These are phyloP conservation scores for Xerocomellus intermedius DNA, from an alignment of 768 basidiomycete genomes.

Conservation along the genomic window DNA sequence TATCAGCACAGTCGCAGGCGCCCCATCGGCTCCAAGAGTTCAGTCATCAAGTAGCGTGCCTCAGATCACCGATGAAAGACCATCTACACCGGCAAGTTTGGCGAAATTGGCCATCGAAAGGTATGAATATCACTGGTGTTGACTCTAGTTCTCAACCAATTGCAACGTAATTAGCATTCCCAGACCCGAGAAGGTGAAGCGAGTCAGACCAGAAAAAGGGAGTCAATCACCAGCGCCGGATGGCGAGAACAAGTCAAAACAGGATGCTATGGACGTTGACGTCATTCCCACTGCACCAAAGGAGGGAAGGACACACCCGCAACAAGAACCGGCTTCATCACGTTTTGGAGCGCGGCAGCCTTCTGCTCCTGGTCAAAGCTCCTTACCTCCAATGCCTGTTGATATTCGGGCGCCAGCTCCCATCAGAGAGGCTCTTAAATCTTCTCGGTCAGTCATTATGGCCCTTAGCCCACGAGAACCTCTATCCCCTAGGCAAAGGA, in stretches of 20 bases:
- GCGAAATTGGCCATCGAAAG: constrained; percentile 68
- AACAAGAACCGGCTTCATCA: constrained; percentile 15
- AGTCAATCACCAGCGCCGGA: constrained; percentile 37
- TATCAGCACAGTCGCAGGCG: constrained; percentile 24
- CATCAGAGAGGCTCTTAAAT: constrained; percentile 19
- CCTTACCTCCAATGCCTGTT: constrained; percentile 12
- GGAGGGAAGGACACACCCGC: constrained; percentile 27
- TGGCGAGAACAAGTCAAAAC: constrained; percentile 25
- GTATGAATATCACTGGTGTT: constrained; percentile 34
- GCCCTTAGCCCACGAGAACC: constrained; percentile 33
- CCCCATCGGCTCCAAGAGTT: constrained; percentile 51
- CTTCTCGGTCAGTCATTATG: constrained; percentile 15
- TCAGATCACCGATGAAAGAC: constrained; percentile 28
- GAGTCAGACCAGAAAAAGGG: constrained; percentile 42
- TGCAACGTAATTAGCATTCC: constrained; percentile 51
- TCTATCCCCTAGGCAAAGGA: constrained; percentile 40
- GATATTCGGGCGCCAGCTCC: constrained; percentile 19
- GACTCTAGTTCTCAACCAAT: constrained; percentile 5
- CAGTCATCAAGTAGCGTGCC: constrained; percentile 41
- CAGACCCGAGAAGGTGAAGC: constrained; percentile 76
- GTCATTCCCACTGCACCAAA: constrained; percentile 14
- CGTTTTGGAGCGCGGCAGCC: constrained; percentile 25
- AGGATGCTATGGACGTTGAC: constrained; percentile 40
- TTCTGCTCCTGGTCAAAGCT: constrained; percentile 10
- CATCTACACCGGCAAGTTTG: constrained; percentile 31